These are phyloP conservation scores for Pugionium cornutum DNA, from an alignment of 345 rosid genomes.

Conservation along the genomic window DNA sequence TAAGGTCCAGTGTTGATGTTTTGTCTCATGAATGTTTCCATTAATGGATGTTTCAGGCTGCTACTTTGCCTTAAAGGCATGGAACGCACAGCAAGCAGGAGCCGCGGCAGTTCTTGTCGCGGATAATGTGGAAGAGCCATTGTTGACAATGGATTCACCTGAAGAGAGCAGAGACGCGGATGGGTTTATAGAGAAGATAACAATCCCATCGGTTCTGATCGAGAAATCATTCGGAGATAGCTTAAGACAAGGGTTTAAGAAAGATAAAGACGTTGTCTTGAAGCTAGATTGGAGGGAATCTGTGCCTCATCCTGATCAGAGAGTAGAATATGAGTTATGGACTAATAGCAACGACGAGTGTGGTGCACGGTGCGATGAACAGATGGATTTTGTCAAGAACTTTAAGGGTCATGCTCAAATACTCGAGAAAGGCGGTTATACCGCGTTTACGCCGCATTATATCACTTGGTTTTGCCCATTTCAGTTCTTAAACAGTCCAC, in stretches of 20 bases:
- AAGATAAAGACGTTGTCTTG: conserved; percentile 57
- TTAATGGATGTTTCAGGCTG: conserved; percentile 52
- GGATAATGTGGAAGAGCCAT: conserved; percentile 69
- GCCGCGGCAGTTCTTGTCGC: conserved; percentile 88
- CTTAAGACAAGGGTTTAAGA: conserved; percentile 65
- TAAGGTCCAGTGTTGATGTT: conserved; percentile 15
- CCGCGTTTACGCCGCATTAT: conserved; percentile 89
- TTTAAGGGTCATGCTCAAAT: conserved; percentile 95
- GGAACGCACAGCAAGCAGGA: conserved; percentile 88
- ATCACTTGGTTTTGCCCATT: conserved; percentile 91
- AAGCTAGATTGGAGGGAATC: conserved; percentile 92
- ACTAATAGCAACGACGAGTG: conserved; percentile 96
- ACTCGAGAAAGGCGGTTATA: conserved; percentile 76
- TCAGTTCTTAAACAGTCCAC: conserved; percentile 60
- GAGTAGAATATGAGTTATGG: conserved; percentile 95
- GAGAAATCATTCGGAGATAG: conserved; percentile 68
- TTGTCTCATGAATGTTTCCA: neutral
- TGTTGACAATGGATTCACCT: conserved; percentile 92
- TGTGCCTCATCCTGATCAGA: conserved; percentile 87
- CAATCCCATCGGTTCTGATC: conserved; percentile 81
- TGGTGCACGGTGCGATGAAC: conserved; percentile 80
- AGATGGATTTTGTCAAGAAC: conserved; percentile 81
- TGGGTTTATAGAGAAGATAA: conserved; percentile 69
- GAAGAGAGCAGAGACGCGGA: conserved; percentile 54
- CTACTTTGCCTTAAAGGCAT: conserved; percentile 81